phyloP scores from a whole-genome alignment of 176 grass and related monocot genomes.

The Dendrocalamus sinicus region DNA sequence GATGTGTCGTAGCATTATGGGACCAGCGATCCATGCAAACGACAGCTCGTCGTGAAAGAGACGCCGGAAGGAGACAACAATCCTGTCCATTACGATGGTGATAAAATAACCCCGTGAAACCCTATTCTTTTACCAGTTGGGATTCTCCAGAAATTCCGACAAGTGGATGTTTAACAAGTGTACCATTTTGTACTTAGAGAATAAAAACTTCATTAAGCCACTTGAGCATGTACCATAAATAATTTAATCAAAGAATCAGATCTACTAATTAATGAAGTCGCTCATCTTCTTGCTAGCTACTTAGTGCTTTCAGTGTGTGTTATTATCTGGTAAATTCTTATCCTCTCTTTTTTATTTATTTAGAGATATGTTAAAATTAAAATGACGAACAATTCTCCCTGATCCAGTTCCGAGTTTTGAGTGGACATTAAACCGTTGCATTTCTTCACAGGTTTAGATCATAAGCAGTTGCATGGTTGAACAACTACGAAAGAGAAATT shows the following conservation, averaged over 20 bases:
- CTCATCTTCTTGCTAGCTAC: not conserved
- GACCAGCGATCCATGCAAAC: not conserved
- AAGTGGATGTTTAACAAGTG: not conserved
- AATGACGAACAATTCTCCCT: no score
- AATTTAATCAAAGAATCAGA: not conserved
- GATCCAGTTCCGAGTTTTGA: not conserved
- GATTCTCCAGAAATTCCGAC: not conserved
- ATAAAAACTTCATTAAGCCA: not conserved
- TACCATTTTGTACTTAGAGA: not conserved
- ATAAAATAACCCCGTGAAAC: constrained; percentile 14
- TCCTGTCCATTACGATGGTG: constrained; percentile 15
- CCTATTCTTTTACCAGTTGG: not conserved
- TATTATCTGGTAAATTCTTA: not conserved
- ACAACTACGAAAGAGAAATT: not conserved
- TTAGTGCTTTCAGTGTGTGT: not conserved
- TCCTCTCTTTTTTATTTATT: not conserved
- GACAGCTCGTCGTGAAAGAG: constrained; percentile 35
- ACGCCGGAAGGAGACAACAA: constrained; percentile 21
- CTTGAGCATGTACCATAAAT: not conserved
- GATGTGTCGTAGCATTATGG: constrained; percentile 9
- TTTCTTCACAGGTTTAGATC: no score
- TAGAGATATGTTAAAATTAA: not conserved
- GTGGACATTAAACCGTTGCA: no score
- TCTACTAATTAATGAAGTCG: not conserved
- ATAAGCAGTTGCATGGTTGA: no score